phyloP scores from a whole-genome alignment of 805 yeast species.

The Myxozyma neglecta region DNA sequence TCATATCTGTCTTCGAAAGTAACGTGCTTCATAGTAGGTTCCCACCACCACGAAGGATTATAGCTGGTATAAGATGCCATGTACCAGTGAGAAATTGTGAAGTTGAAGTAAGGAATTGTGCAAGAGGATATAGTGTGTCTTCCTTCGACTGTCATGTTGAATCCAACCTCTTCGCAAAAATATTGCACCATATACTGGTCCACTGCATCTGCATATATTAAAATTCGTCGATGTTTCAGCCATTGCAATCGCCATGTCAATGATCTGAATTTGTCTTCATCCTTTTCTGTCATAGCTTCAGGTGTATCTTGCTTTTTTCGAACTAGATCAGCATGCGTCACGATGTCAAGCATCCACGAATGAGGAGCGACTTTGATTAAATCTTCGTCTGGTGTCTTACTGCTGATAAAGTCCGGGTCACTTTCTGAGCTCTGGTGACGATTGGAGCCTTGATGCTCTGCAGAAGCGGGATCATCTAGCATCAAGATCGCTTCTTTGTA shows the following conservation, averaged over 20 bases:
- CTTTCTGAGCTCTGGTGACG: background rate
- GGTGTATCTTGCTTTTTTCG: background rate
- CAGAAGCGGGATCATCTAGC: conserved; percentile 3
- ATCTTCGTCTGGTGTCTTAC: background rate
- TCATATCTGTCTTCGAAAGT: conserved; percentile 23
- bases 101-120: conserved; percentile 16
- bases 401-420: conserved; percentile 7
- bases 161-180: conserved; percentile 16
- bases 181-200: conserved; percentile 13
- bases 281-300: background rate
- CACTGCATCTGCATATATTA: conserved; percentile 25
- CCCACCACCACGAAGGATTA: conserved; percentile 30
- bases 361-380: background rate
- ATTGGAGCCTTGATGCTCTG: background rate
- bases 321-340: conserved; percentile 1
- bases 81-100: conserved; percentile 29
- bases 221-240: conserved; percentile 18
- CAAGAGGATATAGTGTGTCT: conserved; percentile 24
- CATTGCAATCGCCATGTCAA: conserved; percentile 3
- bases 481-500: background rate
- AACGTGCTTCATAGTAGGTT: conserved; percentile 11
- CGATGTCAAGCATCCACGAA: conserved; percentile 13
- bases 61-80: conserved; percentile 13
- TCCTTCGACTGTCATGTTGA: background rate
- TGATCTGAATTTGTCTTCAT: background rate